Percentiles rank a stretch among this genome's conserved stretches.
Conservation (phyloP, 495 filamentous ascomycete species). For the Aspergillus diversus region DNA sequence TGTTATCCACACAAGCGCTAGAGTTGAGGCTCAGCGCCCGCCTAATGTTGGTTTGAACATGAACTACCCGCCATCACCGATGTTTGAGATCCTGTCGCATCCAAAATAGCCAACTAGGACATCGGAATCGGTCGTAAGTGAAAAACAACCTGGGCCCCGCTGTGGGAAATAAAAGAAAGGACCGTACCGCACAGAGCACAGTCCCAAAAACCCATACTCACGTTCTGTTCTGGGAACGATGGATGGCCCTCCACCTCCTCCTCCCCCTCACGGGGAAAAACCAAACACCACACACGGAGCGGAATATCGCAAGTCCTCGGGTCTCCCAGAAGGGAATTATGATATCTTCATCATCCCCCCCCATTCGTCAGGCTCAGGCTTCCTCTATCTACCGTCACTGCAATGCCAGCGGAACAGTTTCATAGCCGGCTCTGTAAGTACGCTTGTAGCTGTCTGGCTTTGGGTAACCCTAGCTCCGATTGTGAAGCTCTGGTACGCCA, state of each 20-base stretch:
- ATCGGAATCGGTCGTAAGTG: not conserved
- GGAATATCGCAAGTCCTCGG: conserved; percentile 55
- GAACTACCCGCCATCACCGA: conserved; percentile 31
- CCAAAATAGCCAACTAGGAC: conserved; percentile 19
- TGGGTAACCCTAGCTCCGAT: conserved; percentile 71
- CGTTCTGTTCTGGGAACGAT: conserved; percentile 25
- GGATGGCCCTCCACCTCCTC: conserved; percentile 61
- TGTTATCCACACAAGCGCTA: conserved; percentile 35
- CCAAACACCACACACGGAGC: conserved; percentile 55
- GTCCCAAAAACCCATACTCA: conserved; percentile 3
- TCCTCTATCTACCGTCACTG: conserved; percentile 91
- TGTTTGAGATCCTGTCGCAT: conserved; percentile 17
- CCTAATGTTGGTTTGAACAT: conserved; percentile 40
- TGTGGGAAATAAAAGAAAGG: conserved; percentile 1
- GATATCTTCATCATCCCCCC: conserved; percentile 97
- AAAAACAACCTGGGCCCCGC: conserved; percentile 1
- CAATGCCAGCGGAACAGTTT: conserved; percentile 88
- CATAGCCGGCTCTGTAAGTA: conserved; percentile 76
- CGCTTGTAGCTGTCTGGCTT: conserved; percentile 67
- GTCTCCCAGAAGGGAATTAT: conserved; percentile 81
- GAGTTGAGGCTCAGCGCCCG: conserved; percentile 46
- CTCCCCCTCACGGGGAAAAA: conserved; percentile 70
- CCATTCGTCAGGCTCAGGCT: conserved; percentile 87
- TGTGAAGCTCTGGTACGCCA: conserved; percentile 66
- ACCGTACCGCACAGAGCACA: conserved; percentile 22